Evolutionary conservation across 2,329 filamentous ascomycete genomes (phyloP), one percentile per base, ranked within the genome.

Genomic region (Phyllosticta citribraziliensis): DNA sequence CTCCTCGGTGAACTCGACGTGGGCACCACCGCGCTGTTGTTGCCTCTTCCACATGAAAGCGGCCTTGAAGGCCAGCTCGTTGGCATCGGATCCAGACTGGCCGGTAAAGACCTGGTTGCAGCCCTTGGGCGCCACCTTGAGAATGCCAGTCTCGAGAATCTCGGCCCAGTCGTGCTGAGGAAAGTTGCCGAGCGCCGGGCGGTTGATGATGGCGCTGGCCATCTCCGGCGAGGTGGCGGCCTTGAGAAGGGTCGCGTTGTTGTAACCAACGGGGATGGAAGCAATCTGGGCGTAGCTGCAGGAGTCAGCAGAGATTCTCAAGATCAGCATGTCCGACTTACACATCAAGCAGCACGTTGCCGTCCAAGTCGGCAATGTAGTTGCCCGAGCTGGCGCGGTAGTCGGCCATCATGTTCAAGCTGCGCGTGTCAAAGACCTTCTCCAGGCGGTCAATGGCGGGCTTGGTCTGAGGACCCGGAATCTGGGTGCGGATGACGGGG

Each of bases 21-120:
- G 75, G 54, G 84, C 79, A 8, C 90, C 90, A 66, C 91, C 91
- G 64, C 92, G 89, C 76, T 94, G 84, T 65, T 85, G 82, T 74
- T 91, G 88, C 56, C 89, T 86, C 70, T 88, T 87, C 82, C 88
- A 95, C 87, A 96, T 96, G 79, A 96, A 96, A 56, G 92, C 91
- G 9, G 91, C 91, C 79, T 96, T 96, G 84, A 91, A 96, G 52
- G 92, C 92, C 35, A 89, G 88, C 79, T 96, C 92, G 78, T 96
- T 96, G 75, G 91, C 91, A 70, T 96, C 91, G 20, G 90, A 95
- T 64, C 91, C 91, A 59, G 91, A 85, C 80, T 91, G 88, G 66
- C 88, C 90, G 19, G 91, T 96, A 78, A 96, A 96, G 67, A 96
- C 91, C 75, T 96, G 89, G 79, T 91, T 78, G 65, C 93, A 78